A percentile compares a stretch with the other conserved stretches of the same genome.
These are phyloP conservation scores for Sporothrix mexicana DNA, from an alignment of 2,329 filamentous ascomycete genomes.

Conservation along the genomic window DNA sequence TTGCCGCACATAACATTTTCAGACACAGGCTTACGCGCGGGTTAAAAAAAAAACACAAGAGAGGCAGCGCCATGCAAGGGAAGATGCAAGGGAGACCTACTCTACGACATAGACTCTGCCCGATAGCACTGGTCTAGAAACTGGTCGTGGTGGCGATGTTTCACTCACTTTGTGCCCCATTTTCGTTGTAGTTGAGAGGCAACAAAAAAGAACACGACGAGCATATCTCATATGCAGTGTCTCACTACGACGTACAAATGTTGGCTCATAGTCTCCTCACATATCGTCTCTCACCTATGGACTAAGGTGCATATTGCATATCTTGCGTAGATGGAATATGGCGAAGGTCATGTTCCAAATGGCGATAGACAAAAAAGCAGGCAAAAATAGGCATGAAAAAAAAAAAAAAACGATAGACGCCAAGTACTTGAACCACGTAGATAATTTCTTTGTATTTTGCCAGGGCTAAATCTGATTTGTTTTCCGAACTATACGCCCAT, in stretches of 20 bases:
- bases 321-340: background rate
- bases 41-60: background rate
- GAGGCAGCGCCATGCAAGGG: conserved; percentile 15
- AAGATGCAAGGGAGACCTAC: conserved; percentile 5
- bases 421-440: no score
- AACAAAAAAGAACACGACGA: background rate
- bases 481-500: conserved; percentile 5
- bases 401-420: no score
- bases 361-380: background rate
- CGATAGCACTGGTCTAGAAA: background rate
- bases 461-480: background rate
- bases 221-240: background rate
- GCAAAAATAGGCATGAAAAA: no score
- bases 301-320: background rate
- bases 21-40: no score
- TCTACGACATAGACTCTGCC: background rate
- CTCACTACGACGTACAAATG: background rate
- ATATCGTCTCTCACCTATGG: background rate
- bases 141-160: background rate
- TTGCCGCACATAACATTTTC: background rate
- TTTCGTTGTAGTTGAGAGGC: background rate
- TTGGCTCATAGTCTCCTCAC: background rate
- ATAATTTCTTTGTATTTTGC: conserved; percentile 10
- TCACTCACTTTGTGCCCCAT: background rate
- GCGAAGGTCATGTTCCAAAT: background rate